A percentile compares a stretch with the other conserved stretches of the same genome.
Evolutionary conservation across 2,329 filamentous ascomycete species (phyloP).

Genomic region (Monilinia aucupariae): DNA sequence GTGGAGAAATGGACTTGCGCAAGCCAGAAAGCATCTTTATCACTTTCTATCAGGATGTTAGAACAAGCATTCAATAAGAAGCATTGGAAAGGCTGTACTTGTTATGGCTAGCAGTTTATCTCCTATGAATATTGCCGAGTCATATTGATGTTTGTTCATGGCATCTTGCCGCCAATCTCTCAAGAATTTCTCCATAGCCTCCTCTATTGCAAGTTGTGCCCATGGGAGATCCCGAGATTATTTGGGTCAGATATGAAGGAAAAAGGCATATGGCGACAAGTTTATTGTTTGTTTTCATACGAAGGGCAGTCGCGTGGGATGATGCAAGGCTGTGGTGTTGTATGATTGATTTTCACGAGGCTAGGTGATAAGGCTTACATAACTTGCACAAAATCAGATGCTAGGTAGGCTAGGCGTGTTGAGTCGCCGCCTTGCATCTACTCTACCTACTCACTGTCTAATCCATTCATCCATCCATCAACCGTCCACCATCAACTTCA

Average conservation of each 20-base stretch:
- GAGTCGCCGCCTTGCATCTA: neutral
- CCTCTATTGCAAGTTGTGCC: neutral
- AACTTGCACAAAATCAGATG: constrained; percentile 2
- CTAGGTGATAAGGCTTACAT: neutral
- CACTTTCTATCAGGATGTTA: constrained; percentile 60
- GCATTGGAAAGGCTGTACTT: constrained; percentile 48
- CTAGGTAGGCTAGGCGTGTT: neutral
- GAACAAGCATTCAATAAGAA: constrained; percentile 11
- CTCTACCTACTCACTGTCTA: neutral
- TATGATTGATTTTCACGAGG: neutral
- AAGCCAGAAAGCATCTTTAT: constrained; percentile 93
- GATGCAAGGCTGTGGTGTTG: constrained; percentile 18
- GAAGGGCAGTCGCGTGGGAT: constrained; percentile 7
- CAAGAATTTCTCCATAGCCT: constrained; percentile 83
- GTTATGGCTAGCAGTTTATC: constrained; percentile 95
- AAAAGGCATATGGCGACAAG: neutral
- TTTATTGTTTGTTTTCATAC: constrained; percentile 7
- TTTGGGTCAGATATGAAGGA: neutral
- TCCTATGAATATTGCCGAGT: constrained; percentile 92
- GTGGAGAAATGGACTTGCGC: constrained; percentile 97
- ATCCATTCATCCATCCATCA: neutral
- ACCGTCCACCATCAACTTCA: constrained; percentile 2
- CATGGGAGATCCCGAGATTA: neutral
- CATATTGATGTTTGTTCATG: constrained; percentile 91
- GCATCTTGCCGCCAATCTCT: constrained; percentile 94